Evolutionary conservation across 1,284 basidiomycete genomes (phyloP).

Genomic region (Cutaneotrichosporon spelunceum): DNA sequence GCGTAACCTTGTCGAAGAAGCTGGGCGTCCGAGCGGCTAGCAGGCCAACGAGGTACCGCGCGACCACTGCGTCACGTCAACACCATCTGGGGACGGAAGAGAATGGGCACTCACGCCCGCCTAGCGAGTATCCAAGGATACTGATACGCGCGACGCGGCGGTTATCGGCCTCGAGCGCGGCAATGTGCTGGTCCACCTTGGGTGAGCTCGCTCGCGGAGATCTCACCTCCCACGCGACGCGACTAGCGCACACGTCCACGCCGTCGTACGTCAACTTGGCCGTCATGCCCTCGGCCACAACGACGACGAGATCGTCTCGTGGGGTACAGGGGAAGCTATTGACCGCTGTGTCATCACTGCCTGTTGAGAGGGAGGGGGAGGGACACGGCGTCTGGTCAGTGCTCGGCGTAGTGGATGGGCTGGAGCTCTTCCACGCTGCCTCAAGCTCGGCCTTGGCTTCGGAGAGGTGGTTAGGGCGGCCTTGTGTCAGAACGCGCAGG

Average conservation of each 20-base stretch:
- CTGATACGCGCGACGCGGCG: slow-evolving; percentile 39
- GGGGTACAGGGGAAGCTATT: background rate
- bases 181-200: slow-evolving; percentile 42
- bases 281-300: slow-evolving; percentile 47
- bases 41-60: slow-evolving; percentile 46
- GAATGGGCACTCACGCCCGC: slow-evolving; percentile 42
- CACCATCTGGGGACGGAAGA: too few species aligned
- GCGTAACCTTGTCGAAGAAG: slow-evolving; percentile 42
- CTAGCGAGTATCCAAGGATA: slow-evolving; percentile 48
- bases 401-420: background rate
- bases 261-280: slow-evolving; percentile 48
- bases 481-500: slow-evolving; percentile 20
- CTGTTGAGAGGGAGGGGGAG: background rate
- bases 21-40: slow-evolving; percentile 42
- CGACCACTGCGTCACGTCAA: slow-evolving; percentile 36
- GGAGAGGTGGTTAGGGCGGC: slow-evolving; percentile 39
- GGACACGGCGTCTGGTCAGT: background rate
- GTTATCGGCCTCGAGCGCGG: slow-evolving; percentile 33
- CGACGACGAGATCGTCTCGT: slow-evolving; percentile 36
- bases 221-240: slow-evolving; percentile 45
- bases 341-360: slow-evolving; percentile 1
- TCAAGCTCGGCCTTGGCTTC: slow-evolving; percentile 41
- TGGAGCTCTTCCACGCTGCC: slow-evolving; percentile 22
- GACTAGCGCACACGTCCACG: slow-evolving; percentile 47
- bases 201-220: background rate